phyloP scores from a whole-genome alignment of 1,284 basidiomycete genomes.

The Phlebopus sp. region DNA sequence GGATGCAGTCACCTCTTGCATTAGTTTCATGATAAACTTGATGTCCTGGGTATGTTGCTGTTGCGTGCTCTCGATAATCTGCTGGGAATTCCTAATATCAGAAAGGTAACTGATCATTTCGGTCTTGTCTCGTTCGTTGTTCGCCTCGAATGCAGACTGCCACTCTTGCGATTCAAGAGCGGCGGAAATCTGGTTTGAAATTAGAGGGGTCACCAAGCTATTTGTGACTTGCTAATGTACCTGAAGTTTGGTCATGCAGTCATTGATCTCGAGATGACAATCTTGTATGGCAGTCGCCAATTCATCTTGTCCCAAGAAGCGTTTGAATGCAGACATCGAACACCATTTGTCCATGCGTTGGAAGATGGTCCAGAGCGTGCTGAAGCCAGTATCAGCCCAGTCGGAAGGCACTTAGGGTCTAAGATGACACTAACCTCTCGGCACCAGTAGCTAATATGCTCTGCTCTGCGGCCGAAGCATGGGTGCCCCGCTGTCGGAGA shows the following conservation, averaged over 20 bases:
- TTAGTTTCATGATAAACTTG: conserved; percentile 40
- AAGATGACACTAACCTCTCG: conserved; percentile 16
- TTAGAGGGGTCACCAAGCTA: conserved; percentile 12
- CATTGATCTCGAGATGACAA: conserved; percentile 41
- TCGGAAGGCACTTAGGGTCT: background rate
- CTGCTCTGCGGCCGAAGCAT: conserved; percentile 23
- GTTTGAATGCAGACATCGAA: conserved; percentile 33
- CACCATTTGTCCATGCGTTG: conserved; percentile 42
- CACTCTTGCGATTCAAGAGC: conserved; percentile 45
- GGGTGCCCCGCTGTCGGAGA: conserved; percentile 19
- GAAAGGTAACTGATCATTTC: conserved; percentile 43
- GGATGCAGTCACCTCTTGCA: conserved; percentile 41
- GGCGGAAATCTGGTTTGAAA: conserved; percentile 41
- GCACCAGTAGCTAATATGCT: conserved; percentile 19
- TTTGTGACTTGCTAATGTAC: conserved; percentile 21
- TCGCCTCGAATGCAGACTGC: conserved; percentile 42
- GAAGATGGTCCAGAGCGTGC: conserved; percentile 38
- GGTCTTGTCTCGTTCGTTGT: conserved; percentile 38
- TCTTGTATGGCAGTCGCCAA: conserved; percentile 41
- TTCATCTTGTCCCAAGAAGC: conserved; percentile 44
- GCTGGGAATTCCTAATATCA: conserved; percentile 40
- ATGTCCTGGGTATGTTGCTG: conserved; percentile 33
- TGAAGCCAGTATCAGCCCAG: conserved; percentile 20
- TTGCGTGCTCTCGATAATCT: conserved; percentile 33
- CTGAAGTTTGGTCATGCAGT: conserved; percentile 42